Evolutionary conservation across 331 rosid genomes (phyloP).

Genomic region (Phaseolus coccineus): DNA sequence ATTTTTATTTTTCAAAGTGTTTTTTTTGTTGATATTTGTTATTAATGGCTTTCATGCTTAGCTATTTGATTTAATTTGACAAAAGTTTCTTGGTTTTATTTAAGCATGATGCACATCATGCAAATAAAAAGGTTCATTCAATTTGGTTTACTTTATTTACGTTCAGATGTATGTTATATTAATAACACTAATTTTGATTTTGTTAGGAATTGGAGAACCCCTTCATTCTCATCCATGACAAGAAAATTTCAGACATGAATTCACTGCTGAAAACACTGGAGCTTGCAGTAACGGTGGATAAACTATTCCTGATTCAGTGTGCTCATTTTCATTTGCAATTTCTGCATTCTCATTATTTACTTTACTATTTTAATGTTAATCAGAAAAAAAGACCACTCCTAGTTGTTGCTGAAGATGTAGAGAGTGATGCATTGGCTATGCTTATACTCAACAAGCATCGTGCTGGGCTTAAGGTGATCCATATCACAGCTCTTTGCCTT

Average conservation of each 20-base stretch:
- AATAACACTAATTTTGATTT: conserved; percentile 34
- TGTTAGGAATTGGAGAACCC: conserved; percentile 91
- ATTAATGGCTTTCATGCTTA: conserved; percentile 33
- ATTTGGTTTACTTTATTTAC: conserved; percentile 13
- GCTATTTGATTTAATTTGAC: conserved; percentile 31
- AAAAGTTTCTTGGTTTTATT: conserved; percentile 34
- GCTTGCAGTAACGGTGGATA: conserved; percentile 70
- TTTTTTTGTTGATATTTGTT: conserved; percentile 24
- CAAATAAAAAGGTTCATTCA: conserved; percentile 24
- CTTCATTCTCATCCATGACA: conserved; percentile 85
- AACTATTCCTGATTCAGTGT: conserved; percentile 29
- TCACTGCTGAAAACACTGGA: conserved; percentile 76
- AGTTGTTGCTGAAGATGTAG: conserved; percentile 95
- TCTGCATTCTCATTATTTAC: conserved; percentile 42
- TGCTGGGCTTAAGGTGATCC: conserved; percentile 83
- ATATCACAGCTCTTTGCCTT: conserved; percentile 38
- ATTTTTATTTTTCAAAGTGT: conserved; percentile 1
- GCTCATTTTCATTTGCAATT: conserved; percentile 37
- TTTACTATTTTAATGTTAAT: conserved; percentile 39
- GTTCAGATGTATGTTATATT: conserved; percentile 32
- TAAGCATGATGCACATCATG: conserved; percentile 1
- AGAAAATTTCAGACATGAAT: conserved; percentile 85
- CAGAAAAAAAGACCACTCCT: conserved; percentile 88
- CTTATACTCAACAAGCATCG: conserved; percentile 97
- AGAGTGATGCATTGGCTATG: conserved; percentile 88